Base-by-base conservation (phyloP, 2,329 filamentous ascomycete species). In the Coccinonectria pachysandricola region DNA sequence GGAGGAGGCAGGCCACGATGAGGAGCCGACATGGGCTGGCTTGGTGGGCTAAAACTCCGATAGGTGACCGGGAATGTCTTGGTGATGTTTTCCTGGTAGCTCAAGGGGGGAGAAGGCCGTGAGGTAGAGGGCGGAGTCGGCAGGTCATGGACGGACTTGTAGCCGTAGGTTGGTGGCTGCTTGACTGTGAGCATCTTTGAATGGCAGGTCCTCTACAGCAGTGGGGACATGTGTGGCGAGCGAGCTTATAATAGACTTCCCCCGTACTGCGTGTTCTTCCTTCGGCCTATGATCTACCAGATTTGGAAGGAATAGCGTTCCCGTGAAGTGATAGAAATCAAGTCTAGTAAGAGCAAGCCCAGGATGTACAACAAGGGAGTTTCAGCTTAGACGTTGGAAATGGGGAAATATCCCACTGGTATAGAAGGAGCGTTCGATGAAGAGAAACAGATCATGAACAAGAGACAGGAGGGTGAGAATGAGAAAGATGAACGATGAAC, bases 1-100 rank as follows among this genome's bases (percentile, higher is more conserved):
- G 78, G 75, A 31, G 71, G 71, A 51, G 79, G 79, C 60, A 83
- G 59, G 45, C 72, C 73, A 56, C 77, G 72, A 55, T 78, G 76
- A 54, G 75, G 68, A 48, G 68, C 71, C 48, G 77, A 76, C 78
- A 83, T 83, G 53, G 59, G 59, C 59, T 68, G 62, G 43, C 54
- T 53, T 35, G 58, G 53, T 33, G 65, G 59, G 48, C 64, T 68
- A 46, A 60, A 54, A 45, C 57, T 61, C 22, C 53, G 57, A 35
- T 58, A 53, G 35, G 55, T 42, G 38, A 51, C 43, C 33, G 56
- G 45, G 30, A 56, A 36, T 32, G 53, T 37, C 42, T 62, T 64
- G 38, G 60, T 56, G 26, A 50, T 49, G 37, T 50, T 43, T 42
- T 71, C 67, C 56, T 61, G 59, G 37, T 61, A 57, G 43, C 53